These are phyloP conservation scores for Penicillium sp. DNA, from an alignment of 2,329 filamentous ascomycete species.

Conservation along the genomic window DNA sequence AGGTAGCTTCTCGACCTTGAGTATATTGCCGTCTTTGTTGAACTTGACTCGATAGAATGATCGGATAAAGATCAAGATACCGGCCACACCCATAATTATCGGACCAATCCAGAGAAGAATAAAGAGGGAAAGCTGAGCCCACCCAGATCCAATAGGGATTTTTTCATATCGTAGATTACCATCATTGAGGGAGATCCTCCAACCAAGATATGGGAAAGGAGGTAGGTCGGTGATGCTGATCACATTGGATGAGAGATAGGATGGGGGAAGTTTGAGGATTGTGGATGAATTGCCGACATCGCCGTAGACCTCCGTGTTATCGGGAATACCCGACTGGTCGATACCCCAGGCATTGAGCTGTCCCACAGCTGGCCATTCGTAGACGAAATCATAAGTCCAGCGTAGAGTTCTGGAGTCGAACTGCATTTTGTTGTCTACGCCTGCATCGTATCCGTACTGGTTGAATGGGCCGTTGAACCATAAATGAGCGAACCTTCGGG, in stretches of 20 bases:
- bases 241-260: conserved; percentile 54
- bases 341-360: conserved; percentile 69
- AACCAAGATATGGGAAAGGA: conserved; percentile 56
- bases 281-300: conserved; percentile 61
- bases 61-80: conserved; percentile 59
- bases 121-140: conserved; percentile 55
- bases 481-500: conserved; percentile 61
- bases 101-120: conserved; percentile 58
- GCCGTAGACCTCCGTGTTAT: conserved; percentile 60
- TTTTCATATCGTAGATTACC: conserved; percentile 53
- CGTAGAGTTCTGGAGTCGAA: conserved; percentile 50
- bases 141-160: conserved; percentile 55
- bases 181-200: conserved; percentile 58
- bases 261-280: conserved; percentile 63
- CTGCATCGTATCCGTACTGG: conserved; percentile 63
- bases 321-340: conserved; percentile 62
- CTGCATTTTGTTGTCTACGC: conserved; percentile 56
- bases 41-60: conserved; percentile 65
- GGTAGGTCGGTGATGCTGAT: conserved; percentile 61
- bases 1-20: conserved; percentile 42
- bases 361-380: conserved; percentile 62
- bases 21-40: conserved; percentile 58
- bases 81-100: conserved; percentile 49
- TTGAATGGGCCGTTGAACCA: conserved; percentile 65
- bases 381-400: conserved; percentile 63